These are phyloP conservation scores for Claviceps sp. DNA, from an alignment of 2,329 filamentous ascomycete species.

Conservation along the genomic window DNA sequence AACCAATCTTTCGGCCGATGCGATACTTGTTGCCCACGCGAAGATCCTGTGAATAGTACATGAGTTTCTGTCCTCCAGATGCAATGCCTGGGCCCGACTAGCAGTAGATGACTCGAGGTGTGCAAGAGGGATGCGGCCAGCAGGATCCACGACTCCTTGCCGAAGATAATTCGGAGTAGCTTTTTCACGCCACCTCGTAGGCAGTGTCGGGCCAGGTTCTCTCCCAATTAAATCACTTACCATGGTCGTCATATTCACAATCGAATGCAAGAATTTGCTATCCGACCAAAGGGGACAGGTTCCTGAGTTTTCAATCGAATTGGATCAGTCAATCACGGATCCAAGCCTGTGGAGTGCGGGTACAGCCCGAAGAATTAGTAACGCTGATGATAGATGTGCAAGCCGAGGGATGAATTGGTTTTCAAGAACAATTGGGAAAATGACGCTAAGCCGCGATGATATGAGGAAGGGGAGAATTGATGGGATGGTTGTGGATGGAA, in stretches of 20 bases:
- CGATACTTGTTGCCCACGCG: constrained; percentile 99
- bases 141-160: too few relatives aligned
- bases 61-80: neutral
- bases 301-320: neutral
- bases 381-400: neutral
- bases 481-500: neutral
- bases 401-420: neutral
- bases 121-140: too few relatives aligned
- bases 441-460: neutral
- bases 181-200: too few relatives aligned
- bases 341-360: neutral
- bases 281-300: constrained; percentile 10
- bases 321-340: neutral
- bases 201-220: neutral
- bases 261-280: constrained; percentile 11
- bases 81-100: neutral
- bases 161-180: too few relatives aligned
- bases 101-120: too few relatives aligned
- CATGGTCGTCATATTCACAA: constrained; percentile 37
- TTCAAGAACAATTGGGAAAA: neutral
- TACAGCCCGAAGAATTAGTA: neutral
- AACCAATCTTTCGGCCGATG: constrained; percentile 98
- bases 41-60: constrained; percentile 57
- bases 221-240: constrained; percentile 20
- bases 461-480: neutral